Percentiles rank a stretch among this genome's conserved stretches.
Evolutionary conservation across 148 eudicot genomes (phyloP).

Genomic region (Diospyros kaki): DNA sequence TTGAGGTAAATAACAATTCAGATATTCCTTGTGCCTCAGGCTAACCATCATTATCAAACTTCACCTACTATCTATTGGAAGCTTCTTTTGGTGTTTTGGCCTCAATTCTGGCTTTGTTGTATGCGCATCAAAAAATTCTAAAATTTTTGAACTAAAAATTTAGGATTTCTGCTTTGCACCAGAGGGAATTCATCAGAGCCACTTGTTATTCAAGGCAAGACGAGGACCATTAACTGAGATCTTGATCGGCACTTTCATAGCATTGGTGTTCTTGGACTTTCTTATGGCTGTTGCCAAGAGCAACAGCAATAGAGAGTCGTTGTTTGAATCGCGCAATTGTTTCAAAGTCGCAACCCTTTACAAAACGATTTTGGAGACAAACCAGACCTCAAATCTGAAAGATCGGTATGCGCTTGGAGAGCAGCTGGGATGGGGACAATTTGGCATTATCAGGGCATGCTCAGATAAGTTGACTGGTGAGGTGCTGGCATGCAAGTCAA

Average conservation of each 20-base stretch:
- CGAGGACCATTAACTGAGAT: constrained; percentile 15
- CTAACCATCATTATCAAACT: constrained; percentile 24
- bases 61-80: constrained; percentile 23
- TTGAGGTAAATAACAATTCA: constrained; percentile 13
- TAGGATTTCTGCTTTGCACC: constrained; percentile 4
- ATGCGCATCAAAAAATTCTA: constrained; percentile 12
- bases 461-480: constrained; percentile 60
- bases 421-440: constrained; percentile 82
- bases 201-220: neutral
- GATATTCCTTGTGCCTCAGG: constrained; percentile 3
- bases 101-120: constrained; percentile 15
- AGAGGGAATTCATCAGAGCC: neutral
- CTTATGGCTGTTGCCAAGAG: constrained; percentile 62
- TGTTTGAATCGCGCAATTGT: constrained; percentile 29
- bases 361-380: constrained; percentile 54
- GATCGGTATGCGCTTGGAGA: constrained; percentile 60
- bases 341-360: constrained; percentile 46
- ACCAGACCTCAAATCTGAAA: constrained; percentile 37
- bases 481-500: constrained; percentile 73
- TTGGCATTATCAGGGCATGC: constrained; percentile 68
- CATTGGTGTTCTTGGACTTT: constrained; percentile 12
- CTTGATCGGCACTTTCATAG: constrained; percentile 5
- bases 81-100: constrained; percentile 28
- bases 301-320: constrained; percentile 25
- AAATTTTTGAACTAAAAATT: constrained; percentile 26